Conservation (phyloP, 1,284 basidiomycete species). For the Puccinia horiana region DNA sequence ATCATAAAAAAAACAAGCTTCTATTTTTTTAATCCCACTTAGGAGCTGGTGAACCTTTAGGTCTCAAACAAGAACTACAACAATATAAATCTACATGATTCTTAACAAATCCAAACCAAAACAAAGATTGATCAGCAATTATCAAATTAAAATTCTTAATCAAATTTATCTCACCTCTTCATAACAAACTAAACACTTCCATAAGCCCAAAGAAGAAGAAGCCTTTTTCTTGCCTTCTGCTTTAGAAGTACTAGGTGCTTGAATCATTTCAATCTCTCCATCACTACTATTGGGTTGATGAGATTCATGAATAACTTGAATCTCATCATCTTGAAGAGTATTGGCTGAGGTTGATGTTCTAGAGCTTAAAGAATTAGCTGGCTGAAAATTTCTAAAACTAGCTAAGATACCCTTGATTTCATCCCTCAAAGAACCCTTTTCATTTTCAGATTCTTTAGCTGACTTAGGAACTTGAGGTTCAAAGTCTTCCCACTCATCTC, state of each 20-base stretch:
- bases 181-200: slow-evolving; percentile 28
- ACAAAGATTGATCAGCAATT: background rate
- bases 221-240: background rate
- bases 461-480: slow-evolving; percentile 19
- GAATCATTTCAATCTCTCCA: background rate
- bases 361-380: background rate
- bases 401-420: slow-evolving; percentile 18
- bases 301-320: background rate
- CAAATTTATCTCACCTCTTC: slow-evolving; percentile 3
- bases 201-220: background rate
- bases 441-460: background rate
- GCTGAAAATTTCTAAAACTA: background rate
- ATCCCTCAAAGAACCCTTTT: background rate
- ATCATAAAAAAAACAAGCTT: too few relatives aligned
- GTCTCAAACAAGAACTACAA: slow-evolving; percentile 17
- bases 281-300: background rate
- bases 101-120: background rate
- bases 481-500: slow-evolving; percentile 37
- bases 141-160: background rate
- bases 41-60: slow-evolving; percentile 23
- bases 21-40: slow-evolving; percentile 29
- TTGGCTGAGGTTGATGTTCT: background rate
- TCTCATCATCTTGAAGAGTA: slow-evolving; percentile 21
- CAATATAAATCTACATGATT: slow-evolving; percentile 17
- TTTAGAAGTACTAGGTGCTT: background rate